Evolutionary conservation across 106 monocot genomes (phyloP), one percentile per base, ranked within the genome.

Genomic region (Alisma plantagoaquatica): DNA sequence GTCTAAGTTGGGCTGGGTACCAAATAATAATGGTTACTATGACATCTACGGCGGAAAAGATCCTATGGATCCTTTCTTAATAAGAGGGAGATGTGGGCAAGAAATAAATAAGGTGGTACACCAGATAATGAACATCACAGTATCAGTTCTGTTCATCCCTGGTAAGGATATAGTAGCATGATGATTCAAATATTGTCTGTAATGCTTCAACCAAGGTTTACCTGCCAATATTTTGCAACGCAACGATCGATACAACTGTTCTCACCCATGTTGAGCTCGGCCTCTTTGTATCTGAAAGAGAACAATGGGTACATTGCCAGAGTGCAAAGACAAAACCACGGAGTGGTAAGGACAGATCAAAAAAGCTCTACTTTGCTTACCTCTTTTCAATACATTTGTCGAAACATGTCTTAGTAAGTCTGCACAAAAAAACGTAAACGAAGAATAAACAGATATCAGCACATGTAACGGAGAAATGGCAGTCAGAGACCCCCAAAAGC

Each of bases 181-280:
- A n/a, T n/a, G n/a, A n/a, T n/a, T n/a, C n/a, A n/a, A n/a, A n/a
- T n/a, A n/a, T n/a, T n/a, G n/a, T n/a, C n/a, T n/a, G n/a, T n/a
- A n/a, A n/a, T n/a, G n/a, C n/a, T n/a, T n/a, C n/a, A n/a, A n/a
- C n/a, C n/a, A n/a, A n/a, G n/a, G n/a, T 23, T 41, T 73, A 70
- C 94, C 87, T 88, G 94, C 94, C 94, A 96, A 65, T 96, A 96
- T 57, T 96, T 94, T 41, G 94, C 69, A 70, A 88, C 87, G 46
- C 94, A 94, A 20, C 94, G 87, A 49, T 94, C 94, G 48, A 96
- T 96, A 75, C 94, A 96, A 56, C 84, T 88, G 56, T 84, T 96
- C 63, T 96, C 94, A 44, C 88, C 88, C 94, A 96, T 88, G 56
- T 96, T 88, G 51, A 96, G 81, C 73, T 96, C 94, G 45, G 94